A percentile compares a stretch with the other conserved stretches of the same genome.
These are phyloP conservation scores for Pichia pseudocactophila DNA, from an alignment of 805 yeast genomes.

Conservation along the genomic window DNA sequence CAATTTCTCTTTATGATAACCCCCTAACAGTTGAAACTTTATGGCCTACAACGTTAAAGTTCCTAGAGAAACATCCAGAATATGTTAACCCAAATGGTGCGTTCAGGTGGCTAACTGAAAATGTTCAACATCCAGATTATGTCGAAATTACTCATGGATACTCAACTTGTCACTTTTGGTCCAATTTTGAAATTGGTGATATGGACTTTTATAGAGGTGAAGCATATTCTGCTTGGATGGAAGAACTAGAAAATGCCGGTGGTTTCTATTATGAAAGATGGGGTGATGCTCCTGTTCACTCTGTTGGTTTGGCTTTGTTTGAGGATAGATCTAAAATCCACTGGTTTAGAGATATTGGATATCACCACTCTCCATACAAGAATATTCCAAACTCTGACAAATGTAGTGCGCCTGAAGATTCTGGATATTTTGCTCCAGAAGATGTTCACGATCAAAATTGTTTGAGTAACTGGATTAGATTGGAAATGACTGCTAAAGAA, in stretches of 20 bases:
- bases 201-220: conserved; percentile 72
- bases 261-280: conserved; percentile 86
- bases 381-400: conserved; percentile 66
- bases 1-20: conserved; percentile 61
- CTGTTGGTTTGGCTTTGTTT: conserved; percentile 63
- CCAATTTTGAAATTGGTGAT: conserved; percentile 78
- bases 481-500: conserved; percentile 29
- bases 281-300: conserved; percentile 92
- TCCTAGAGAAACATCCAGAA: conserved; percentile 49
- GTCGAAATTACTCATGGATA: conserved; percentile 34
- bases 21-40: conserved; percentile 55
- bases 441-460: conserved; percentile 29
- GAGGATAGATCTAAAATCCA: conserved; percentile 65
- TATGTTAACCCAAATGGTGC: conserved; percentile 51
- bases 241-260: conserved; percentile 60
- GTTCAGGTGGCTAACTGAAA: conserved; percentile 46
- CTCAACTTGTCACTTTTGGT: conserved; percentile 78
- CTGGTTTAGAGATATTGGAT: conserved; percentile 84
- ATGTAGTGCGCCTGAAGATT: conserved; percentile 32
- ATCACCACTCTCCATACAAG: conserved; percentile 62
- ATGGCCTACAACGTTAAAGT: conserved; percentile 65
- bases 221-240: conserved; percentile 60
- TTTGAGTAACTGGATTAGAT: conserved; percentile 29
- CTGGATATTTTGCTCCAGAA: conserved; percentile 28
- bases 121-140: conserved; percentile 41